Base-by-base conservation (phyloP, 1,284 basidiomycete species). In the Golubevia pallescens region DNA sequence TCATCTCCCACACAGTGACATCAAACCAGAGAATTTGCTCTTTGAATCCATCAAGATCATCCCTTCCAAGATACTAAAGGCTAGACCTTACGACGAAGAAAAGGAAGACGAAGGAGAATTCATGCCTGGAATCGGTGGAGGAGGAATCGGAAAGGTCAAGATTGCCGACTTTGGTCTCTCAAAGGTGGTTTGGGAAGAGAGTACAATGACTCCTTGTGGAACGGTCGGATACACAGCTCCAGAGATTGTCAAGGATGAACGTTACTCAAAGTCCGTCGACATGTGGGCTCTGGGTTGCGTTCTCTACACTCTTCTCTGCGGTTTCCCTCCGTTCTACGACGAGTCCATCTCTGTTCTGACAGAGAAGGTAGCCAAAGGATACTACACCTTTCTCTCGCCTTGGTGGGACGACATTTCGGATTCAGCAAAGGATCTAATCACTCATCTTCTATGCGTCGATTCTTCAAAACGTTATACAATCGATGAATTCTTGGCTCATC, bases 241-340 rank as follows among this genome's bases (percentile, higher is more conserved):
- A 1, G 97, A 99, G 87, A 99, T 99, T 72, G 97, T 99, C 81
- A 98, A 98, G 87, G 97, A 99, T 86, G 95, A 99, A 88, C 90
- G 96, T 24, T 99, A 99, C 86, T 94, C 92, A 86, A 98, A 97
- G 88, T 94, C 92, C 79, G 97, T 99, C 64, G 97, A 99, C 86
- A 99, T 99, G 97, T 99, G 97, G 97, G 97, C 97, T 2, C 88
- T 99, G 52, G 97, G 97, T 32, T 99, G 97, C 86, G 97, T 99
- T 21, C 89, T 99, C 3, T 99, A 99, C 87, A 99, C 97, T 1
- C 88, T 99, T 1, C 90, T 99, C n/a, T 99, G 97, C 81, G 97
- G 96, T 61, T 97, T 97, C 88, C 94, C 95, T 62, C 88, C 97
- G 0, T 99, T 99, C 88, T 99, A 99, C 86, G 97, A 99, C 77